Evolutionary conservation across 2,329 filamentous ascomycete species (phyloP), one percentile per base, ranked within the genome.

Genomic region (Pseudocercospora macadamiae): DNA sequence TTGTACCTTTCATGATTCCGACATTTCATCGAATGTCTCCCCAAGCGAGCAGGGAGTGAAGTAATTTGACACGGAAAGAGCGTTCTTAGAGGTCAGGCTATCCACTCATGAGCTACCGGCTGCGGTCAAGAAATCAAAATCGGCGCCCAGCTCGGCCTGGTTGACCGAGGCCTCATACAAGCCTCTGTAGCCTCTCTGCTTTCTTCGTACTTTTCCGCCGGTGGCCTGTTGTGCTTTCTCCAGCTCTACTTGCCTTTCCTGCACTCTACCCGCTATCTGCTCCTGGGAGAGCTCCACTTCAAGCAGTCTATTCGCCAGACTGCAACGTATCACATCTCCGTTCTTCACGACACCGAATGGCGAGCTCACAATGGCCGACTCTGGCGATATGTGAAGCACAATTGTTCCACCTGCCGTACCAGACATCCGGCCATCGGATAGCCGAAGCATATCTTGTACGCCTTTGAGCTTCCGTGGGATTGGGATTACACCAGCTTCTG

Each of bases 161-260:
- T 84, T 86, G 0, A 87, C 85, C 14, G 76, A 77, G 4, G 83
- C 74, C 77, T 85, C 79, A 67, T 86, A 88, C 48, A 88, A 66
- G 0, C 83, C 84, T 1, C 82, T 73, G 71, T 87, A 88, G 0
- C 85, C 85, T 64, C 84, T 78, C 65, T 74, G 79, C 3, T 55
- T 61, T 55, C 68, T 65, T 10, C 57, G 18, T 14, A 9, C 14
- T 26, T 47, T 18, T 7, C 42, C 16, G 42, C 69, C 67, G 14
- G 70, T 62, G 12, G 70, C 69, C 57, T 66, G 49, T 39, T 68
- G 63, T 30, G 68, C 61, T 37, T 64, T 52, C 66, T 68, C 57
- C 69, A 71, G 37, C 12, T 62, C 30, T 7, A 18, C 44, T 47
- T 65, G 68, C 52, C 71, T 70, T 51, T 71, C 64, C 18, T 67